phyloP scores from a whole-genome alignment of 2,329 filamentous ascomycete genomes.

The Trichoderma harzianum region DNA sequence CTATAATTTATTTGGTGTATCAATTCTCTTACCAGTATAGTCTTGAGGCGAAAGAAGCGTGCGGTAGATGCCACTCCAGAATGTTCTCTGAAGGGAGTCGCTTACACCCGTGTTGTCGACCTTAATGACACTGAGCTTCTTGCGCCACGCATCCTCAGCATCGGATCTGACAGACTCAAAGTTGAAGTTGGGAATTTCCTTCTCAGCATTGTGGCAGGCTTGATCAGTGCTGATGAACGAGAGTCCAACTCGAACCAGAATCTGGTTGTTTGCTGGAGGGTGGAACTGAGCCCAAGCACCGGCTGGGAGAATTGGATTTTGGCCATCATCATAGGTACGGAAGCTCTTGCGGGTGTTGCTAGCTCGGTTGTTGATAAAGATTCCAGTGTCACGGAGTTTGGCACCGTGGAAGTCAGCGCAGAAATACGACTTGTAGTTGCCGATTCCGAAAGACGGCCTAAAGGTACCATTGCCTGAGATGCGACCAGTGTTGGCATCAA shows the following conservation, averaged over 20 bases:
- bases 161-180: slow-evolving; percentile 54
- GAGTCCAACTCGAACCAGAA: slow-evolving; percentile 65
- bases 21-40: slow-evolving; percentile 48
- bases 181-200: slow-evolving; percentile 64
- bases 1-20: background rate
- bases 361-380: slow-evolving; percentile 54
- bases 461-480: slow-evolving; percentile 58
- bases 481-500: slow-evolving; percentile 46
- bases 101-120: slow-evolving; percentile 54
- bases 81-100: slow-evolving; percentile 57
- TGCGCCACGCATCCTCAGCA: slow-evolving; percentile 59
- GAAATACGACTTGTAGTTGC: slow-evolving; percentile 55
- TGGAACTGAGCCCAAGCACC: slow-evolving; percentile 65
- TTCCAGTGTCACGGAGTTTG: slow-evolving; percentile 52
- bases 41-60: slow-evolving; percentile 70
- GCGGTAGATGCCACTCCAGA: slow-evolving; percentile 70
- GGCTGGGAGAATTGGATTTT: slow-evolving; percentile 29
- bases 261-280: slow-evolving; percentile 35
- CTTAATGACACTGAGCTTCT: slow-evolving; percentile 58
- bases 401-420: slow-evolving; percentile 58
- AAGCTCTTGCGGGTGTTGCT: slow-evolving; percentile 42
- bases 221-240: slow-evolving; percentile 66
- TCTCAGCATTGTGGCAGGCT: slow-evolving; percentile 68
- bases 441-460: slow-evolving; percentile 58
- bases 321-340: slow-evolving; percentile 30